Evolutionary conservation across 2,329 filamentous ascomycete species (phyloP).

Genomic region (Verticillium alfalfae): DNA sequence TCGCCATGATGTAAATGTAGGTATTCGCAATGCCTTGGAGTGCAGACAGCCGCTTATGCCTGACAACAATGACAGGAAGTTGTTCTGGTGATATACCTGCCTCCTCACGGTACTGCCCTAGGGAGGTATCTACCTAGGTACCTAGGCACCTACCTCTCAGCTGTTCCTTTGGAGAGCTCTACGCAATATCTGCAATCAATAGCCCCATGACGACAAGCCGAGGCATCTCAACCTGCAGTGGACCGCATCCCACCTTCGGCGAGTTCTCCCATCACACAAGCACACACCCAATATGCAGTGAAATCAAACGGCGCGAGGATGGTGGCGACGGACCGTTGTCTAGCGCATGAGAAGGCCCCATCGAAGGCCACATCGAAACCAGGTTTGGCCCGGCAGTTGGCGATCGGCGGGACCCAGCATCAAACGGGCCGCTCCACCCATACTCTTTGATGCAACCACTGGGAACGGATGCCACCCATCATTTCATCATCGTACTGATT

Average conservation of each 20-base stretch:
- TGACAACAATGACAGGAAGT: not conserved
- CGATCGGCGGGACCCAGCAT: not conserved
- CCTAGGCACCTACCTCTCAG: no score
- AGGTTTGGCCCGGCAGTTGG: slow-evolving; percentile 1
- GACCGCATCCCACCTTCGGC: not conserved
- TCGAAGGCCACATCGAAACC: not conserved
- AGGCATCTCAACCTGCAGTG: not conserved
- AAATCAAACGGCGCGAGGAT: not conserved
- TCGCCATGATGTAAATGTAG: slow-evolving; percentile 20
- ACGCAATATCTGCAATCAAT: not conserved
- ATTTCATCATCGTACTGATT: not conserved
- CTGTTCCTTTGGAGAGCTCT: no score
- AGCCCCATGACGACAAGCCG: not conserved
- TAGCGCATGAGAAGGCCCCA: not conserved
- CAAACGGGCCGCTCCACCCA: not conserved
- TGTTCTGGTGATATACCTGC: not conserved
- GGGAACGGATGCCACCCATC: not conserved
- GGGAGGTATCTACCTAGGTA: no score
- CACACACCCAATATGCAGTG: not conserved
- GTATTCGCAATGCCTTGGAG: not conserved
- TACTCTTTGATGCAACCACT: not conserved
- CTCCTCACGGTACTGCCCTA: no score
- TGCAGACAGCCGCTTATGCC: not conserved
- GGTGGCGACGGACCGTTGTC: not conserved
- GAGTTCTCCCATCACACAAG: not conserved